These are phyloP conservation scores for Salicornia ramosissima DNA, from an alignment of 148 eudicot species.

Conservation along the genomic window DNA sequence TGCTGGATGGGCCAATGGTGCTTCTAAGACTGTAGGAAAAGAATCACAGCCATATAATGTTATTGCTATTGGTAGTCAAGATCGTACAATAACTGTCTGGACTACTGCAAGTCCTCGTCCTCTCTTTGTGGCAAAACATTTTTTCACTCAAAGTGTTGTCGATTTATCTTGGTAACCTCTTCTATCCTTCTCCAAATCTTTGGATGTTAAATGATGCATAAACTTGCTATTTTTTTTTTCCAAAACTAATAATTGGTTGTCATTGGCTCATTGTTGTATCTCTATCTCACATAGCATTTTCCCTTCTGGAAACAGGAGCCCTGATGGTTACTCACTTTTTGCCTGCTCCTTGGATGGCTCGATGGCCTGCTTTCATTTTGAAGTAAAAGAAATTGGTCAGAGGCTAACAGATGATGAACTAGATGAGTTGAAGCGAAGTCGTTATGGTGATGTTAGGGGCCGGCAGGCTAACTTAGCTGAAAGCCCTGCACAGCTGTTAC, in stretches of 20 bases:
- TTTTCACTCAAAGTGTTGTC: constrained; percentile 91
- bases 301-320: constrained; percentile 61
- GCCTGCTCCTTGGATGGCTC: constrained; percentile 97
- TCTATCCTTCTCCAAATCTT: neutral
- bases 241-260: neutral
- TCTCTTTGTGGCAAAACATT: constrained; percentile 95
- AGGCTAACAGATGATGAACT: constrained; percentile 70
- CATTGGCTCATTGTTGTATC: neutral
- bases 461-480: constrained; percentile 87
- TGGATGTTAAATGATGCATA: neutral
- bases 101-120: constrained; percentile 98
- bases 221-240: neutral
- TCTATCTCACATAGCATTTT: constrained; percentile 14
- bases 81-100: constrained; percentile 98
- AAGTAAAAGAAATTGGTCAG: constrained; percentile 75
- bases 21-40: constrained; percentile 69
- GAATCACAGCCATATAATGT: constrained; percentile 81
- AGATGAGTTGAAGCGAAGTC: constrained; percentile 71
- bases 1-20: constrained; percentile 79
- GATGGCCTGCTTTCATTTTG: constrained; percentile 85
- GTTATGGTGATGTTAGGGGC: constrained; percentile 94
- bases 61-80: constrained; percentile 98
- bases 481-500: constrained; percentile 85
- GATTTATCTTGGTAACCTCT: constrained; percentile 79
- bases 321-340: constrained; percentile 93